A percentile compares a stretch with the other conserved stretches of the same genome.
These are phyloP conservation scores for Fusarium nygamai DNA, from an alignment of 2,329 filamentous ascomycete genomes.

Conservation along the genomic window DNA sequence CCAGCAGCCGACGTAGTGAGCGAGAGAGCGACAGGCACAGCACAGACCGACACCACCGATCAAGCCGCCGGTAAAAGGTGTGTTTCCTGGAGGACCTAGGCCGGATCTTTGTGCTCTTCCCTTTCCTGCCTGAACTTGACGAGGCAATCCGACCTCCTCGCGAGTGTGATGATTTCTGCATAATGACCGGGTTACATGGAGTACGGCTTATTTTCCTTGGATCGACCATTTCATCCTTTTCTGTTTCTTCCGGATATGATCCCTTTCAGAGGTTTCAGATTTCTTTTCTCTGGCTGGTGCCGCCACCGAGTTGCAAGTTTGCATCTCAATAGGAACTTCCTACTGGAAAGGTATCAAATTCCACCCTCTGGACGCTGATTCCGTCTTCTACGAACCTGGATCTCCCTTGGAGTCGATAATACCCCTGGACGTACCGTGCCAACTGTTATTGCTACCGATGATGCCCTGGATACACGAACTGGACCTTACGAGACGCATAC, in stretches of 20 bases:
- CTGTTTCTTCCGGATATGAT: slow-evolving; percentile 40
- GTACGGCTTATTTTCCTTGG: slow-evolving; percentile 41
- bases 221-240: slow-evolving; percentile 42
- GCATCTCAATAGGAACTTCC: slow-evolving; percentile 40
- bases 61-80: slow-evolving; percentile 49
- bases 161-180: slow-evolving; percentile 46
- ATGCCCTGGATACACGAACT: slow-evolving; percentile 34
- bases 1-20: slow-evolving; percentile 54
- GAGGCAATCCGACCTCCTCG: slow-evolving; percentile 35
- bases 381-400: slow-evolving; percentile 32
- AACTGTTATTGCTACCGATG: slow-evolving; percentile 41
- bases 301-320: slow-evolving; percentile 44
- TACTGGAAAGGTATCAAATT: slow-evolving; percentile 40
- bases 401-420: slow-evolving; percentile 35
- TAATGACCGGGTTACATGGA: slow-evolving; percentile 44
- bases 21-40: slow-evolving; percentile 54
- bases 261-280: slow-evolving; percentile 31
- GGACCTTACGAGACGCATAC: slow-evolving; percentile 37
- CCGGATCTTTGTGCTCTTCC: slow-evolving; percentile 30
- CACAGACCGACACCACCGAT: slow-evolving; percentile 52
- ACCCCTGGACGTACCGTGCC: slow-evolving; percentile 38
- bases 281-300: slow-evolving; percentile 41
- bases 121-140: slow-evolving; percentile 33
- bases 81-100: slow-evolving; percentile 29
- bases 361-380: slow-evolving; percentile 34